phyloP scores from a whole-genome alignment of 768 basidiomycete species.

The Mrakia blollopis region DNA sequence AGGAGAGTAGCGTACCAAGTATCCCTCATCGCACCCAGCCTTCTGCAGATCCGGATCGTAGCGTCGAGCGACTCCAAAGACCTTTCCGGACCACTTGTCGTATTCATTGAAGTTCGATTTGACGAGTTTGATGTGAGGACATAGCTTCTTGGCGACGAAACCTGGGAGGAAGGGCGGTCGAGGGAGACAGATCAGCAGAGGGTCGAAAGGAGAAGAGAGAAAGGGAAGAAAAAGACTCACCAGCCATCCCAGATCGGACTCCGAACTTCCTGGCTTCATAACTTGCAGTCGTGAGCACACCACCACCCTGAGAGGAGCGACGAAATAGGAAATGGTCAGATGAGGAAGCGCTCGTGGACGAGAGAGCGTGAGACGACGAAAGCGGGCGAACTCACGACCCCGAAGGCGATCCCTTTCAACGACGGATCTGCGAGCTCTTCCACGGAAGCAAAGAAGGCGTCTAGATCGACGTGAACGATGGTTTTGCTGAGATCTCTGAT shows the following conservation, averaged over 20 bases:
- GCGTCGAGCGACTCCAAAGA: conserved; percentile 10
- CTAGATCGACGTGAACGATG: conserved; percentile 94
- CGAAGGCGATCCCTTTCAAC: conserved; percentile 48
- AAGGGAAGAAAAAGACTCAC: conserved; percentile 46
- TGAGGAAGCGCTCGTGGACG: too few relatives aligned
- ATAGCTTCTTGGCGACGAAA: conserved; percentile 89
- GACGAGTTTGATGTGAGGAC: conserved; percentile 63
- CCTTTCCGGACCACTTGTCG: conserved; percentile 2
- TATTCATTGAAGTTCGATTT: conserved; percentile 36
- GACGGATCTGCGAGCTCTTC: conserved; percentile 41
- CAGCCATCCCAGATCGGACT: conserved; percentile 92
- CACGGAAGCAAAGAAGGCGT: conserved; percentile 79
- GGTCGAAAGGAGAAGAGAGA: background rate
- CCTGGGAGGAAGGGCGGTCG: conserved; percentile 48
- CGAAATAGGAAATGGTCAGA: background rate
- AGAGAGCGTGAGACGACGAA: background rate
- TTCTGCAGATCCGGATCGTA: conserved; percentile 1
- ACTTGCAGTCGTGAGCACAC: conserved; percentile 73
- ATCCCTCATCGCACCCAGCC: conserved; percentile 26
- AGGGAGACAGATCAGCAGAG: background rate
- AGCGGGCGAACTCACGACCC: conserved; percentile 51
- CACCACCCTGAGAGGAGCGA: conserved; percentile 48
- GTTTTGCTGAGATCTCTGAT: conserved; percentile 71
- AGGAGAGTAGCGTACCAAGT: background rate
- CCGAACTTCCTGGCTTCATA: conserved; percentile 89